Conservation (phyloP, 129 eudicot genomes). For the Helichrysum umbraculigerum region DNA sequence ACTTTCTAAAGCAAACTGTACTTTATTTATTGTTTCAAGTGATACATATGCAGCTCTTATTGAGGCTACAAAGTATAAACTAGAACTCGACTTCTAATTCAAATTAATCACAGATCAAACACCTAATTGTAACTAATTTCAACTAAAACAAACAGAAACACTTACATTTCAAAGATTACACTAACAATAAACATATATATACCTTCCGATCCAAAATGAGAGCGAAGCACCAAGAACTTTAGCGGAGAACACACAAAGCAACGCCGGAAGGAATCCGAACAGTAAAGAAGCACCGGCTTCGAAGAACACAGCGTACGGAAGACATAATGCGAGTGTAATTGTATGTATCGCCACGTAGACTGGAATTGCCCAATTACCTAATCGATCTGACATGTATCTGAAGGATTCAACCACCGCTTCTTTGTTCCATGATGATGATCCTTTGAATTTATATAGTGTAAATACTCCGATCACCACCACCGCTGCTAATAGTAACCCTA, state of each 20-base stretch:
- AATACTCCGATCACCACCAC: slow-evolving; percentile 19
- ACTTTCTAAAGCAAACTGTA: not conserved
- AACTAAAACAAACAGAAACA: not conserved
- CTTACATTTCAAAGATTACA: not conserved
- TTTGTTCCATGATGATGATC: slow-evolving; percentile 37
- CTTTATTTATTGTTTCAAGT: not conserved
- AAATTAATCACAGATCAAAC: slow-evolving; percentile 9
- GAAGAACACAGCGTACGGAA: slow-evolving; percentile 86
- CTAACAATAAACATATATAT: not conserved
- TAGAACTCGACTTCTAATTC: not conserved
- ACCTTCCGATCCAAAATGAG: slow-evolving; percentile 93
- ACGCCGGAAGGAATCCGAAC: slow-evolving; percentile 89
- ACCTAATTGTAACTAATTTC: not conserved
- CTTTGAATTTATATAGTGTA: slow-evolving; percentile 25
- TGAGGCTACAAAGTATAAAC: slow-evolving; percentile 1
- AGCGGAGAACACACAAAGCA: slow-evolving; percentile 86
- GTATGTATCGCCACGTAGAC: slow-evolving; percentile 84
- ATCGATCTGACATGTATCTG: slow-evolving; percentile 52
- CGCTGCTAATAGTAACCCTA: slow-evolving; percentile 2
- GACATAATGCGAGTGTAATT: slow-evolving; percentile 65
- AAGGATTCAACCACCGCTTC: slow-evolving; percentile 44
- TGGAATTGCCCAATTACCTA: slow-evolving; percentile 91
- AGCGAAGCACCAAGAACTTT: slow-evolving; percentile 91
- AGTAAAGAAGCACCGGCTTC: slow-evolving; percentile 92
- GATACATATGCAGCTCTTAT: not conserved